phyloP scores from a whole-genome alignment of 768 basidiomycete species.

The Collybiopsis luxurians region DNA sequence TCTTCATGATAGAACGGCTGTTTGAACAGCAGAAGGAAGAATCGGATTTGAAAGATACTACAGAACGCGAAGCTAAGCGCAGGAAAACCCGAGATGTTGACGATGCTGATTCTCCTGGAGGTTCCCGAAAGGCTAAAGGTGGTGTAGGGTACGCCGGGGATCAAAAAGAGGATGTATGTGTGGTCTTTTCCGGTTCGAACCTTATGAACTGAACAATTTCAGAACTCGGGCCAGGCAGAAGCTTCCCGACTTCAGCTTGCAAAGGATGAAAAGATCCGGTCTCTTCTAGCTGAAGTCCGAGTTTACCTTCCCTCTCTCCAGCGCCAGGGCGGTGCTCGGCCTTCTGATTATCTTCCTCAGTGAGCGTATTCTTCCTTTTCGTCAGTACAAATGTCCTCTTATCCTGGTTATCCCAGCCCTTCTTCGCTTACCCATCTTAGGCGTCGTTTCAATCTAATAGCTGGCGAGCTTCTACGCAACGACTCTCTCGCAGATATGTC shows the following conservation, averaged over 20 bases:
- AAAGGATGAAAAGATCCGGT: slow-evolving; percentile 74
- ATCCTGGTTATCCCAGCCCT: slow-evolving; percentile 33
- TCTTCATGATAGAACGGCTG: slow-evolving; percentile 78
- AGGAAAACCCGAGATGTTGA: slow-evolving; percentile 36
- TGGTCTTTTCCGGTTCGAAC: slow-evolving; percentile 3
- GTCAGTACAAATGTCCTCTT: background rate
- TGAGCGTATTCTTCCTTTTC: background rate
- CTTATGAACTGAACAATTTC: background rate
- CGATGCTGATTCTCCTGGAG: slow-evolving; percentile 45
- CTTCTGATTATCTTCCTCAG: slow-evolving; percentile 90
- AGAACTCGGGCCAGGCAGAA: slow-evolving; percentile 81
- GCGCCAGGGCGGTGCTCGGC: slow-evolving; percentile 69
- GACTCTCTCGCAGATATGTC: slow-evolving; percentile 96
- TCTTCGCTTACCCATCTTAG: slow-evolving; percentile 90
- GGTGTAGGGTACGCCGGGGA: slow-evolving; percentile 90
- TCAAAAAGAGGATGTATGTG: slow-evolving; percentile 78
- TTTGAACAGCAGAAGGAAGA: slow-evolving; percentile 54
- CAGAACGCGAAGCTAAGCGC: slow-evolving; percentile 1
- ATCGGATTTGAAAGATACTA: slow-evolving; percentile 26
- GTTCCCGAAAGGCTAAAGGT: slow-evolving; percentile 62
- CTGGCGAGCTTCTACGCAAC: slow-evolving; percentile 82
- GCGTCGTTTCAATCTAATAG: slow-evolving; percentile 85
- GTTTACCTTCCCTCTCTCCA: slow-evolving; percentile 80
- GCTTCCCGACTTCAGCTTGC: slow-evolving; percentile 68
- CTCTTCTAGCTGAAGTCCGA: slow-evolving; percentile 69